Conservation (phyloP, 2,329 filamentous ascomycete species). For the Alternaria triticimaculans region DNA sequence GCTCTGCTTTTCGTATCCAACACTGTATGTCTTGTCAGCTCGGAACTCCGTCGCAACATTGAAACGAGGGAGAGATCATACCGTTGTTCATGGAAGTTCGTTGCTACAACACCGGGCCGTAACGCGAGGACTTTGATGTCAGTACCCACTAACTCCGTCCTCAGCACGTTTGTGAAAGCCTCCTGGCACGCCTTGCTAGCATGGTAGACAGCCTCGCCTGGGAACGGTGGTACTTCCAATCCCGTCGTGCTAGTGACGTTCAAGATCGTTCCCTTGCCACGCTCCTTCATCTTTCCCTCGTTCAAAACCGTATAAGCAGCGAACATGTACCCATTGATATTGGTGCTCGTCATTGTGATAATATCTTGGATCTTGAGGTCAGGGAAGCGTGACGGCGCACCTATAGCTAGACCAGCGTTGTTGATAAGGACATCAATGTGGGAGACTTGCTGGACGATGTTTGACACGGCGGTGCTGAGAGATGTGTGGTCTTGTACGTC, state of each 20-base stretch:
- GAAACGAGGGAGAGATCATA: neutral
- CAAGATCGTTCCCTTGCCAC: constrained; percentile 53
- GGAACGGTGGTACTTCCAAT: constrained; percentile 57
- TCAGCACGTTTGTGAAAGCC: constrained; percentile 57
- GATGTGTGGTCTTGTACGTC: constrained; percentile 43
- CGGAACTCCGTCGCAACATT: neutral
- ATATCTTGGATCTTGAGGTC: constrained; percentile 53
- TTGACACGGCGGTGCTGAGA: constrained; percentile 33
- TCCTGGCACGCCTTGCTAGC: constrained; percentile 57
- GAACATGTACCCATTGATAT: constrained; percentile 58
- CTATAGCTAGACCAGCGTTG: constrained; percentile 58
- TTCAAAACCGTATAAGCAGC: constrained; percentile 56
- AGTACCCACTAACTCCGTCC: constrained; percentile 56
- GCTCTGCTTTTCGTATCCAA: constrained; percentile 52
- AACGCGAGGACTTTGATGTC: constrained; percentile 57
- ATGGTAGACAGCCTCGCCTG: constrained; percentile 59
- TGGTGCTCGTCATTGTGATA: constrained; percentile 56
- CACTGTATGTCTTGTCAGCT: constrained; percentile 8
- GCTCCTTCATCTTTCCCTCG: constrained; percentile 48
- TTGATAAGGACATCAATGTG: constrained; percentile 57
- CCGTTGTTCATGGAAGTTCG: constrained; percentile 57
- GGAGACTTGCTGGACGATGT: constrained; percentile 35
- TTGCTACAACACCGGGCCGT: constrained; percentile 57
- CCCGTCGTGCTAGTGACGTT: constrained; percentile 58
- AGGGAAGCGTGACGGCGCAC: constrained; percentile 53